Conservation (phyloP, 2,329 filamentous ascomycete species). For the Fusarium sp. region DNA sequence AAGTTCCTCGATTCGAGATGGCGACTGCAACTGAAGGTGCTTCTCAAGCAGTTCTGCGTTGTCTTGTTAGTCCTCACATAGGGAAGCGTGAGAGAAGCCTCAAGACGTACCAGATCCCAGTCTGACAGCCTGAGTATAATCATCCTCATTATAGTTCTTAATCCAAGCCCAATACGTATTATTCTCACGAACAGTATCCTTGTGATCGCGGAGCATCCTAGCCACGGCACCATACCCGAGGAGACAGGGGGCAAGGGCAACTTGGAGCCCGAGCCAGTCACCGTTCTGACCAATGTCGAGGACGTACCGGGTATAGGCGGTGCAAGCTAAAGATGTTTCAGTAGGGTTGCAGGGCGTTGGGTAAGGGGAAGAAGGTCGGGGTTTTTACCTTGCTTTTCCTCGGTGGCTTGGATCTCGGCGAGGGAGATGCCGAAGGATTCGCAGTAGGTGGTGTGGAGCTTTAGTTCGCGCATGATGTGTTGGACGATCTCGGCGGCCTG, state of each 20-base stretch:
- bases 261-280: conserved; percentile 88
- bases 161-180: conserved; percentile 94
- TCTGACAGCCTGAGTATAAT: conserved; percentile 80
- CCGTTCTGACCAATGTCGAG: conserved; percentile 89
- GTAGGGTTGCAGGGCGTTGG: neutral
- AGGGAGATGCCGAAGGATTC: conserved; percentile 81
- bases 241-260: conserved; percentile 87
- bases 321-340: conserved; percentile 67
- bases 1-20: conserved; percentile 82
- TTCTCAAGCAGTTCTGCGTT: conserved; percentile 78
- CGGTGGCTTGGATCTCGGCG: conserved; percentile 76
- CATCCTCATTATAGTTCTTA: conserved; percentile 84
- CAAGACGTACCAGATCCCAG: conserved; percentile 71
- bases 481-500: conserved; percentile 70
- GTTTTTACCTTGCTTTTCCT: conserved; percentile 79
- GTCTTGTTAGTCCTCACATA: neutral
- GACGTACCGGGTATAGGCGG: conserved; percentile 86
- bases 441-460: conserved; percentile 86
- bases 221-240: conserved; percentile 91
- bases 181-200: conserved; percentile 69
- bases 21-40: conserved; percentile 78
- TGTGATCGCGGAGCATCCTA: conserved; percentile 73
- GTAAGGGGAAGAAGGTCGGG: neutral
- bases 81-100: neutral
- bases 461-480: conserved; percentile 84